Evolutionary conservation across 1,284 basidiomycete species (phyloP).

Genomic region (Sanguinoderma infundibulare): DNA sequence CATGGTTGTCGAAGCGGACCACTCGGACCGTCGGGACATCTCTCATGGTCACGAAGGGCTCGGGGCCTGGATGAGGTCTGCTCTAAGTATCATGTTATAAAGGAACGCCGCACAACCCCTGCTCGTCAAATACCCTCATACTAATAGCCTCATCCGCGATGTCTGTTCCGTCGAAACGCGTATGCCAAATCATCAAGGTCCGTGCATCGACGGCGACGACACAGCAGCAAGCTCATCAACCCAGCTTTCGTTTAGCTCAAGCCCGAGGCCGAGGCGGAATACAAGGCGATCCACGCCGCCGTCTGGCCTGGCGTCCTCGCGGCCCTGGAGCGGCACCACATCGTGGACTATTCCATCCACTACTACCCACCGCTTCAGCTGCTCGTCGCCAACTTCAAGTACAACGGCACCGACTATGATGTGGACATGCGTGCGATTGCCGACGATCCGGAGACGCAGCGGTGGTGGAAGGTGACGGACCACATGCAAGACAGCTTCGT

Average conservation of each 20-base stretch:
- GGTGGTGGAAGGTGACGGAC: slow-evolving; percentile 82
- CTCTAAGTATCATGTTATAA: not conserved
- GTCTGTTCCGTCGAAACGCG: slow-evolving; percentile 53
- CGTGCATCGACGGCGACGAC: slow-evolving; percentile 9
- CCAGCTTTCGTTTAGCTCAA: slow-evolving; percentile 51
- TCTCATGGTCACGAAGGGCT: slow-evolving; percentile 15
- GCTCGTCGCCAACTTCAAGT: slow-evolving; percentile 74
- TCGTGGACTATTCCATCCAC: slow-evolving; percentile 80
- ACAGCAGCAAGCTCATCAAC: not conserved
- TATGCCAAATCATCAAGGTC: slow-evolving; percentile 78
- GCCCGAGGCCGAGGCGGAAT: slow-evolving; percentile 65
- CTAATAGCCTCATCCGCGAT: slow-evolving; percentile 21
- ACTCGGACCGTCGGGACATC: slow-evolving; percentile 13
- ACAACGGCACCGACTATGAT: slow-evolving; percentile 63
- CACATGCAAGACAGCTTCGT: slow-evolving; percentile 79
- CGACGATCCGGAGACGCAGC: slow-evolving; percentile 67
- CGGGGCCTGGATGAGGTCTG: not conserved
- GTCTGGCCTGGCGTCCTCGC: slow-evolving; percentile 78
- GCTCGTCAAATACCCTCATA: not conserved
- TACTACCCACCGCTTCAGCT: slow-evolving; percentile 65
- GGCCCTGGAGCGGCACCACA: slow-evolving; percentile 67
- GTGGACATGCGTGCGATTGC: slow-evolving; percentile 69
- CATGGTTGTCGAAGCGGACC: slow-evolving; percentile 6
- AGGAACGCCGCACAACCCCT: not conserved
- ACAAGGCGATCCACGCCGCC: slow-evolving; percentile 66